These are phyloP conservation scores for Metschnikowia peoriensis DNA, from an alignment of 805 yeast genomes.

Conservation along the genomic window DNA sequence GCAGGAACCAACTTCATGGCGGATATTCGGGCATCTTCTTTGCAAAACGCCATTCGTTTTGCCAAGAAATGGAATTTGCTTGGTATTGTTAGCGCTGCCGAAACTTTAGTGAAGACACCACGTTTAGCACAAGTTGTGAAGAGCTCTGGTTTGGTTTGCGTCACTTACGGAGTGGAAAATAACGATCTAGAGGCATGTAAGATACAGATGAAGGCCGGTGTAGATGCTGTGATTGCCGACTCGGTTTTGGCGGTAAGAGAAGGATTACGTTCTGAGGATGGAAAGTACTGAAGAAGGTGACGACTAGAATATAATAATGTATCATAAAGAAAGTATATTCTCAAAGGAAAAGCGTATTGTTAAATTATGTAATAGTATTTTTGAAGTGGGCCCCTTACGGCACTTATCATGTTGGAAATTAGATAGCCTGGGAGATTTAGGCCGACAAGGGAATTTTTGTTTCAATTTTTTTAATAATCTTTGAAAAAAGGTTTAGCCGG, in stretches of 20 bases:
- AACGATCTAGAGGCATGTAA: constrained; percentile 82
- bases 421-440: no score
- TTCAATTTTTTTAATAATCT: no score
- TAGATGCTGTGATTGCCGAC: constrained; percentile 98
- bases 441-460: no score
- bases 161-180: constrained; percentile 83
- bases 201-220: constrained; percentile 88
- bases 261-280: constrained; percentile 49
- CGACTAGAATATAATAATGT: no score
- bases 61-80: constrained; percentile 87
- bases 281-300: constrained; percentile 1
- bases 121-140: constrained; percentile 88
- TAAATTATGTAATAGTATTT: no score
- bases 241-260: constrained; percentile 90
- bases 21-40: constrained; percentile 80
- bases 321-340: neutral
- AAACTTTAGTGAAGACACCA: constrained; percentile 85
- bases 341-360: neutral
- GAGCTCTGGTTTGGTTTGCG: constrained; percentile 86
- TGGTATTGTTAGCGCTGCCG: constrained; percentile 89
- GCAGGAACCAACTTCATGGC: constrained; percentile 85
- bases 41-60: constrained; percentile 89
- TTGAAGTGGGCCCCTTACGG: no score
- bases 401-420: no score
- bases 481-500: neutral